Evolutionary conservation across 345 rosid species (phyloP).

Genomic region (Pistacia integerrima): DNA sequence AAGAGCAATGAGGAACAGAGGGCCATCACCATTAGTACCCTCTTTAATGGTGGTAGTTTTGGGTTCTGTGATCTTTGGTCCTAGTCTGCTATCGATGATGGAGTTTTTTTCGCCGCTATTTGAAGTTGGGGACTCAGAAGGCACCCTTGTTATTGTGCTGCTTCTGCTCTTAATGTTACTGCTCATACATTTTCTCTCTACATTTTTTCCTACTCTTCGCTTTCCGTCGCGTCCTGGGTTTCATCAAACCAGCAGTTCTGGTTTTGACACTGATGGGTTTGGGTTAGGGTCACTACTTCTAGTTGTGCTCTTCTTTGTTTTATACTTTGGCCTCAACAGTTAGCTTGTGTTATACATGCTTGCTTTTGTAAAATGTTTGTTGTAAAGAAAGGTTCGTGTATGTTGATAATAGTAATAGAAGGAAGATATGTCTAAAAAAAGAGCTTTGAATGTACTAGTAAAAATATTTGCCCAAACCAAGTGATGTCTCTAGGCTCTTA

Average conservation of each 20-base stretch:
- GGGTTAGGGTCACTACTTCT: constrained; percentile 43
- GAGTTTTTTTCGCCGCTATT: constrained; percentile 25
- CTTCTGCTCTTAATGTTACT: constrained; percentile 24
- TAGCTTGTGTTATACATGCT: not conserved
- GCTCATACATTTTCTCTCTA: constrained; percentile 24
- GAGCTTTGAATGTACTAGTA: no score
- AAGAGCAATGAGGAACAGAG: constrained; percentile 25
- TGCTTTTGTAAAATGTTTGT: not conserved
- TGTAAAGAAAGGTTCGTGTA: no score
- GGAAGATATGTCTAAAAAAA: not conserved
- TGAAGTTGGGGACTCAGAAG: constrained; percentile 4
- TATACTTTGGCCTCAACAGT: constrained; percentile 8
- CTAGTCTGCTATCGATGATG: constrained; percentile 20
- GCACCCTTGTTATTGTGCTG: constrained; percentile 17
- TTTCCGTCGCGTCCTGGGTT: not conserved
- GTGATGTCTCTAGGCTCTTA: no score
- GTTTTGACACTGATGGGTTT: constrained; percentile 31
- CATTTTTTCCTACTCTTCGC: constrained; percentile 13
- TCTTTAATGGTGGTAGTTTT: constrained; percentile 42
- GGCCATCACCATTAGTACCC: constrained; percentile 57
- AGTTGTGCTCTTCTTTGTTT: constrained; percentile 36
- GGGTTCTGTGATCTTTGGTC: constrained; percentile 35
- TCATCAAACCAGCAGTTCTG: constrained; percentile 8
- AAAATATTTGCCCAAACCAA: no score
- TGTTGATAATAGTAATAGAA: not conserved